Evolutionary conservation across 2,329 filamentous ascomycete genomes (phyloP), one percentile per base, ranked within the genome.

Genomic region (Fusarium graminum): DNA sequence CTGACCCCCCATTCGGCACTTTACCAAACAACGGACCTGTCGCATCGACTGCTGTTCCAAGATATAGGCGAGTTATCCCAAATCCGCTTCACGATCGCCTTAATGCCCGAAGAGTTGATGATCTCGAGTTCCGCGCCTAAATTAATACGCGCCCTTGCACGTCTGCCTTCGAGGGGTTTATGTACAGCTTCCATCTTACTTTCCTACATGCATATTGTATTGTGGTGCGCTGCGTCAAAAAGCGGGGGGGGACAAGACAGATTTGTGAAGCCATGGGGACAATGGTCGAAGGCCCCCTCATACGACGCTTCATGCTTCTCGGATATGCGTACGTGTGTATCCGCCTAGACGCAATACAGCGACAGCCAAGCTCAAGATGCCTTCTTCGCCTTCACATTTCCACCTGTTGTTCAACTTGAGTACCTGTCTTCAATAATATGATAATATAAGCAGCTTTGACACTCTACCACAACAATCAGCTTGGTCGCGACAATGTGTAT

Each of bases 211-310:
- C 12, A 32, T 32, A 32, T 32, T 13, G 22, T 22, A 6, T 13
- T 32, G 12, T 14, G 30, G 52, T 25, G 40, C 51, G 41, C 60
- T 46, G 51, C 42, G 17, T 52, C 46, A 53, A 54, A 53, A 54
- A 49, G 41, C 39, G 49, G 44, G 53, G 64, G n/a, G n/a, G n/a
- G n/a, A n/a, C n/a, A n/a, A 34, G 41, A 5, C 14, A 52, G 50
- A 60, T 52, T 57, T 49, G 39, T 53, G 45, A 54, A 52, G 60
- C 39, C 46, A 46, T 29, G 49, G 30, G 30, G 11, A 52, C 41
- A 49, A 38, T 16, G 19, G 22, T 46, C 40, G 28, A 45, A 36
- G 17, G 25, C 29, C 28, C 26, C 7, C 30, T 32, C n/a, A 22
- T 40, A 28, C 50, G 28, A 29, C 11, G 28, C 28, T 17, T 16